Percentiles rank a stretch among this genome's conserved stretches.
Evolutionary conservation across 768 basidiomycete species (phyloP).

Genomic region (Tylopilus felleus): DNA sequence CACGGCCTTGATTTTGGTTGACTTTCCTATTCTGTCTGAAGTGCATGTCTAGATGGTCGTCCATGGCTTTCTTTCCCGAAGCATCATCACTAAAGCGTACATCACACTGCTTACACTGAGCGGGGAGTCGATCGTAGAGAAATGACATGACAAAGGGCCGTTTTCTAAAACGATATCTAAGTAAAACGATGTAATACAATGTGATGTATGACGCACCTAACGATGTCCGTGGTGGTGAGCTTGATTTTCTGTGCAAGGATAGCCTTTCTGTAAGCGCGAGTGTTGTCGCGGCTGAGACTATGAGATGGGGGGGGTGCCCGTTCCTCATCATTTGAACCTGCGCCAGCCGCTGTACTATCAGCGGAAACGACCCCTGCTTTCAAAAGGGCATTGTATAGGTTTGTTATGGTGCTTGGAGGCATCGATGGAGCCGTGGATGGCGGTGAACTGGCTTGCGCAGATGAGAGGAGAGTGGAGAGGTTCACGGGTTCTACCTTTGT

Average conservation of each 20-base stretch:
- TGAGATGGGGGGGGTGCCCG: constrained; percentile 32
- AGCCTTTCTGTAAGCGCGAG: constrained; percentile 55
- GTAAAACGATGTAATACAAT: neutral
- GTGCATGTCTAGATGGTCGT: constrained; percentile 94
- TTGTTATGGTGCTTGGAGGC: constrained; percentile 43
- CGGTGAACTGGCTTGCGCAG: constrained; percentile 22
- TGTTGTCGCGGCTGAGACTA: constrained; percentile 44
- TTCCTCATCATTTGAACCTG: constrained; percentile 35
- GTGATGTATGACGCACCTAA: constrained; percentile 47
- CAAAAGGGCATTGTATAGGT: constrained; percentile 63
- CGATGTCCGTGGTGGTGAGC: constrained; percentile 66
- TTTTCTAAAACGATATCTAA: constrained; percentile 30
- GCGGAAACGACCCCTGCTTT: constrained; percentile 76
- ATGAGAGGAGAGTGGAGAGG: constrained; percentile 29
- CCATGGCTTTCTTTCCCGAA: constrained; percentile 70
- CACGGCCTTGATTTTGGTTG: constrained; percentile 73
- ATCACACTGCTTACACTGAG: constrained; percentile 93
- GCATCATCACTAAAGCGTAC: constrained; percentile 75
- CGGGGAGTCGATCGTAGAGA: constrained; percentile 69
- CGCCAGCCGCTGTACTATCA: constrained; percentile 48
- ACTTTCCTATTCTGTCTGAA: constrained; percentile 89
- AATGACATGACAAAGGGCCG: constrained; percentile 61
- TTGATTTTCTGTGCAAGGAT: constrained; percentile 60
- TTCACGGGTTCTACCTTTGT: constrained; percentile 31
- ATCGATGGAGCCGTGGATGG: constrained; percentile 23